Conservation (phyloP, 768 basidiomycete species). For the Phylloporus scabripes region DNA sequence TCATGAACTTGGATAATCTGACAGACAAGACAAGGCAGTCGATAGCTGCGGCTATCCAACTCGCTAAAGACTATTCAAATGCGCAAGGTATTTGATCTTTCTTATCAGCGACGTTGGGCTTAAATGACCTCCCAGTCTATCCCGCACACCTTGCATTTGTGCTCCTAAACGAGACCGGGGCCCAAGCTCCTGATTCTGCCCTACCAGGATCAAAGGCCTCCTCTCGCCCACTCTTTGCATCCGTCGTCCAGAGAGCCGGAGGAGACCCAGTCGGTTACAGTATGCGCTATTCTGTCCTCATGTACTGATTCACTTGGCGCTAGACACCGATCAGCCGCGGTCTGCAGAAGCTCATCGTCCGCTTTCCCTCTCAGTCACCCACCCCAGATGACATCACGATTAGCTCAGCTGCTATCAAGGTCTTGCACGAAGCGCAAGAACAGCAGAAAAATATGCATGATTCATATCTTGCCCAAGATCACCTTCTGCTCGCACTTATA, state of each 20-base stretch:
- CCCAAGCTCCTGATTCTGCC: slow-evolving; percentile 32
- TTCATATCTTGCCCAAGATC: slow-evolving; percentile 90
- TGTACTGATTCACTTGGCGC: background rate
- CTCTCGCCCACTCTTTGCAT: slow-evolving; percentile 63
- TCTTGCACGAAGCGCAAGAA: slow-evolving; percentile 70
- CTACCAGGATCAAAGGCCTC: slow-evolving; percentile 29
- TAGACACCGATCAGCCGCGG: slow-evolving; percentile 60
- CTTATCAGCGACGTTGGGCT: background rate
- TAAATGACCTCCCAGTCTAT: slow-evolving; percentile 44
- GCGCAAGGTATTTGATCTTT: slow-evolving; percentile 54
- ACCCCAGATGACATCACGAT: slow-evolving; percentile 76
- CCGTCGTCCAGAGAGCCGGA: slow-evolving; percentile 76
- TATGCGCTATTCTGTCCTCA: background rate
- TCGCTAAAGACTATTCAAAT: slow-evolving; percentile 80
- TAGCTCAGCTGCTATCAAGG: slow-evolving; percentile 49
- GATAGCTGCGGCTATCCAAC: slow-evolving; percentile 65
- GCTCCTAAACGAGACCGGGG: slow-evolving; percentile 76
- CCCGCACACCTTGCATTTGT: slow-evolving; percentile 81
- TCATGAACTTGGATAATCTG: slow-evolving; percentile 59
- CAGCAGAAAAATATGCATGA: slow-evolving; percentile 84
- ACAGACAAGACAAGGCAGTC: slow-evolving; percentile 79
- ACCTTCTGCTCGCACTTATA: slow-evolving; percentile 79
- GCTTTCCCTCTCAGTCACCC: slow-evolving; percentile 78
- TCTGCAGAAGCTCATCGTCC: slow-evolving; percentile 72
- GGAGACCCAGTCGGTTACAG: slow-evolving; percentile 64